Evolutionary conservation across 2,329 filamentous ascomycete genomes (phyloP), one percentile per base, ranked within the genome.

Genomic region (Penicillium sp.): DNA sequence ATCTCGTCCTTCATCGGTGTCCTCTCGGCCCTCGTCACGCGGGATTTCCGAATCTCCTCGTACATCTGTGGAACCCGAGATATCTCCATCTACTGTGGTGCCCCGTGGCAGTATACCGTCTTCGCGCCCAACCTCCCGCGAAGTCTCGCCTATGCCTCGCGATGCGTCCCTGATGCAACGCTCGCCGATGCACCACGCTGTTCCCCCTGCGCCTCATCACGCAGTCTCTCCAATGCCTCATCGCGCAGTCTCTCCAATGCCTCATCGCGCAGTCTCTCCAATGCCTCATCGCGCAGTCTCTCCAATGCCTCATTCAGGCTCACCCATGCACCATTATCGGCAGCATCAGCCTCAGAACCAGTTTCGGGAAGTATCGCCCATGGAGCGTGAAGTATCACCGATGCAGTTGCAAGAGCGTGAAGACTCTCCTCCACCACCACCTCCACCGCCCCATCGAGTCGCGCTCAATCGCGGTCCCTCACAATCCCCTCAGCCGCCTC

Each of bases 401-500:
- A 69, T 68, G 55, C 72, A 59, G 71, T 78, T 80, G 11, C 73
- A 81, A 48, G 78, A 80, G 40, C 83, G 85, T 43, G 87, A 86
- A 22, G 89, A 90, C 8, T 91, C 92, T 19, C 92, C 93, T 7
- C 92, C 93, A 1, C 88, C 92, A 2, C 93, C 93, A 0, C 89
- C 89, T 8, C 92, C 93, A 6, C 93, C 96, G 65, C 89, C 93
- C 7, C 92, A 93, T 76, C 83, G 86, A 63, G 79, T 86, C 46
- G 79, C 80, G 6, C 84, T 87, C 62, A 80, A 81, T 64, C 78
- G 72, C 19, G 66, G 70, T 3, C 65, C 68, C 10, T 70, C 73
- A 13, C 40, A 42, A 22, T 66, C 62, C 37, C 62, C 64, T 26
- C 51, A 57, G 14, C 49, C 57, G 11, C 45, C 52, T 11, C 49